A percentile compares a stretch with the other conserved stretches of the same genome.
phyloP scores from a whole-genome alignment of 805 yeast species.

The Isabelozyma gotoi region DNA sequence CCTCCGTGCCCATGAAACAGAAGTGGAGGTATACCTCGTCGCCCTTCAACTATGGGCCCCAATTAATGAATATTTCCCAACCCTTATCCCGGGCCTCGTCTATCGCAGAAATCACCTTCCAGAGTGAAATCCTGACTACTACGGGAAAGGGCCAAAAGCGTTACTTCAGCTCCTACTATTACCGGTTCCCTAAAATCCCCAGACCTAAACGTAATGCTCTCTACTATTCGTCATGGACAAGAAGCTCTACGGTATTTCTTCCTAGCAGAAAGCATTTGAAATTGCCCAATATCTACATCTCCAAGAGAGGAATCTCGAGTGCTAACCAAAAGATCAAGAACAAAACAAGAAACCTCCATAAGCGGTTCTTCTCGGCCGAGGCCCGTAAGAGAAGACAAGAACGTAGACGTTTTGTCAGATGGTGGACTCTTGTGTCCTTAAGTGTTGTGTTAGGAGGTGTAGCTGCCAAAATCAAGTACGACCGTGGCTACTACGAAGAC shows the following conservation, averaged over 20 bases:
- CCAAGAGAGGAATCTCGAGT: slow-evolving; percentile 31
- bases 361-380: slow-evolving; percentile 42
- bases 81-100: slow-evolving; percentile 43
- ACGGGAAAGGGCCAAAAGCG: slow-evolving; percentile 11
- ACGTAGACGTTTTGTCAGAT: slow-evolving; percentile 41
- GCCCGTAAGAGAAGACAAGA: slow-evolving; percentile 40
- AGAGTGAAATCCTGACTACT: slow-evolving; percentile 6
- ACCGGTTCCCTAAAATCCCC: slow-evolving; percentile 54
- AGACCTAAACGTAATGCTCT: slow-evolving; percentile 55
- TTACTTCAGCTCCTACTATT: slow-evolving; percentile 24
- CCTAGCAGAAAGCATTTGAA: slow-evolving; percentile 10
- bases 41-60: slow-evolving; percentile 33
- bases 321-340: slow-evolving; percentile 36
- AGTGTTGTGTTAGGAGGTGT: slow-evolving; percentile 55
- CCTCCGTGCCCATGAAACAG: slow-evolving; percentile 12
- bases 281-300: slow-evolving; percentile 19
- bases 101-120: slow-evolving; percentile 32
- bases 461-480: slow-evolving; percentile 45
- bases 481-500: slow-evolving; percentile 28
- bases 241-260: slow-evolving; percentile 21
- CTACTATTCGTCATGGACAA: slow-evolving; percentile 48
- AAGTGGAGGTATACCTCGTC: slow-evolving; percentile 20
- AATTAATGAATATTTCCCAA: slow-evolving; percentile 37
- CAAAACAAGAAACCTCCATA: slow-evolving; percentile 36
- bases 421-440: slow-evolving; percentile 57